Evolutionary conservation across 2,329 filamentous ascomycete genomes (phyloP).

Genomic region (Epichloe gansuensis): DNA sequence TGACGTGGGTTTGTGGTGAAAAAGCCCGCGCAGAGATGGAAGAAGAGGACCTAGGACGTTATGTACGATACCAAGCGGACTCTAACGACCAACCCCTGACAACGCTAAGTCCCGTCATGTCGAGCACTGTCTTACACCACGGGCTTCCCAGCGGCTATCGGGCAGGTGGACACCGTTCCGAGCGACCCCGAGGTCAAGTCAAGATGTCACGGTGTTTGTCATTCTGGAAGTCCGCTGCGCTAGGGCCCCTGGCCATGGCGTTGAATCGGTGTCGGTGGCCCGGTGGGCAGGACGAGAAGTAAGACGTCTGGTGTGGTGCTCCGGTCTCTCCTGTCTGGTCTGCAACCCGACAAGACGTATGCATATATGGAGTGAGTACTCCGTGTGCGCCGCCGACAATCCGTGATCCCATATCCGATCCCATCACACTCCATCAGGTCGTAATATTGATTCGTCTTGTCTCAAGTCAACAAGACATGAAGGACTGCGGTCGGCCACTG

Average conservation of each 20-base stretch:
- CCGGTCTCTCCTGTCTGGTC: too few relatives aligned
- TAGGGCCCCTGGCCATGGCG: not conserved
- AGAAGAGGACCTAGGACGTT: not conserved
- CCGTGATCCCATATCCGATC: too few relatives aligned
- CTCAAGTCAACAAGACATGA: too few relatives aligned
- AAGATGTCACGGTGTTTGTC: not conserved
- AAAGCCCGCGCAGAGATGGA: not conserved
- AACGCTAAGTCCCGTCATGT: not conserved
- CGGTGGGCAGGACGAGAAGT: too few relatives aligned
- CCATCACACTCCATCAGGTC: too few relatives aligned
- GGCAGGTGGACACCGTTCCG: not conserved
- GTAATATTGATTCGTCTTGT: too few relatives aligned
- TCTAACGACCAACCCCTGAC: not conserved
- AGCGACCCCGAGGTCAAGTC: not conserved
- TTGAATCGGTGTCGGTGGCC: not conserved
- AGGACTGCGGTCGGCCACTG: too few relatives aligned
- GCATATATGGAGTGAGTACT: too few relatives aligned
- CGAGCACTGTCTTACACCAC: not conserved
- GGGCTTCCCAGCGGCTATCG: not conserved
- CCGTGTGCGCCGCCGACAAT: too few relatives aligned
- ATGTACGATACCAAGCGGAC: not conserved
- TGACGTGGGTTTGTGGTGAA: not conserved
- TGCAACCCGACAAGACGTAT: too few relatives aligned
- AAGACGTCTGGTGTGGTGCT: too few relatives aligned
- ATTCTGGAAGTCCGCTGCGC: not conserved